Evolutionary conservation across 805 yeast genomes (phyloP).

Genomic region (Metschnikowia matae): DNA sequence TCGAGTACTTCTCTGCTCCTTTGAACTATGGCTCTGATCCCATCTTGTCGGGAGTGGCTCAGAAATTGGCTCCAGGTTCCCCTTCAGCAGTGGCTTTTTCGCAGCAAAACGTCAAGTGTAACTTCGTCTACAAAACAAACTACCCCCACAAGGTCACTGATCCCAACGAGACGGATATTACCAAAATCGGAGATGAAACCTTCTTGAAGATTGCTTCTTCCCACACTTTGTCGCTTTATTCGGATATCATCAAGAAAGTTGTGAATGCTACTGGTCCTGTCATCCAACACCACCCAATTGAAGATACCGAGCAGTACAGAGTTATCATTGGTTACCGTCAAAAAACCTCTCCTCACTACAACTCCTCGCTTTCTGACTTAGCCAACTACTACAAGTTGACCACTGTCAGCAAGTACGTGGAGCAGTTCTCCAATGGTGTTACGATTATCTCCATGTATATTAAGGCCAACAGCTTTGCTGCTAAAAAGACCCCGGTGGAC

Average conservation of each 20-base stretch:
- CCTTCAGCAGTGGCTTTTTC: conserved; percentile 23
- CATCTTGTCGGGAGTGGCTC: conserved; percentile 36
- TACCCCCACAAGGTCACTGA: conserved; percentile 21
- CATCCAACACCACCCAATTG: conserved; percentile 78
- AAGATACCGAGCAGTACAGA: conserved; percentile 78
- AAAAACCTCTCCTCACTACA: conserved; percentile 79
- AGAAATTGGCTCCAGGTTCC: conserved; percentile 23
- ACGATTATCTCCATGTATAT: conserved; percentile 85
- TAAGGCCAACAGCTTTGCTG: conserved; percentile 26
- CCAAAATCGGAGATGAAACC: conserved; percentile 70
- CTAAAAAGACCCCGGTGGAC: conserved; percentile 50
- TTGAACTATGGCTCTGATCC: conserved; percentile 46
- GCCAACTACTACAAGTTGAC: conserved; percentile 84
- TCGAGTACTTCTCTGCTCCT: conserved; percentile 75
- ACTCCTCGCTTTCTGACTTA: conserved; percentile 79
- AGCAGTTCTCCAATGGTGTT: conserved; percentile 85
- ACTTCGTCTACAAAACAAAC: conserved; percentile 75
- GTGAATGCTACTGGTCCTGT: conserved; percentile 83
- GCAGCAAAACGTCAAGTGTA: conserved; percentile 57
- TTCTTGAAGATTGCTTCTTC: conserved; percentile 73
- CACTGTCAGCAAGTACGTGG: conserved; percentile 87
- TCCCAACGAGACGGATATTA: conserved; percentile 48
- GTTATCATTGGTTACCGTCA: conserved; percentile 85
- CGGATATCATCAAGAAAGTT: conserved; percentile 66
- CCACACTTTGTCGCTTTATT: conserved; percentile 76